These are phyloP conservation scores for Aquanectria penicillioides DNA, from an alignment of 2,329 filamentous ascomycete species.

Conservation along the genomic window DNA sequence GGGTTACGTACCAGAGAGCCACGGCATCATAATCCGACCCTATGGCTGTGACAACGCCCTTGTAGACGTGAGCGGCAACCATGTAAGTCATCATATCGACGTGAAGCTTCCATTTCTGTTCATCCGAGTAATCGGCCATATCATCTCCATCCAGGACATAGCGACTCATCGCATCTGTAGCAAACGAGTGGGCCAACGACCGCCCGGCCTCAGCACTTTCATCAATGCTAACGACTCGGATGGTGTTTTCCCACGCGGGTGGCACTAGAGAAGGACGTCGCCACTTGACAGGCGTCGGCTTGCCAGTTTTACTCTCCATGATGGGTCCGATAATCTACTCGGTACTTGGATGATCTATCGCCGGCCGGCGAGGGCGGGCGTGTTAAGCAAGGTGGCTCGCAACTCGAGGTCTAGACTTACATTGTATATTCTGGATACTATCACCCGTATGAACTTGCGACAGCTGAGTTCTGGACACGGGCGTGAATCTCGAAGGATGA, in stretches of 20 bases:
- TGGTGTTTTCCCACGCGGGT: conserved; percentile 61
- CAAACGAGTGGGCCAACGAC: conserved; percentile 81
- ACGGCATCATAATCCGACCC: conserved; percentile 82
- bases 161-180: conserved; percentile 75
- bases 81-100: conserved; percentile 81
- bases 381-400: conserved; percentile 36
- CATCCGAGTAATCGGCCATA: conserved; percentile 68
- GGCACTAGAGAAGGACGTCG: conserved; percentile 60
- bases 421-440: conserved; percentile 65
- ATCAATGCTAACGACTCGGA: conserved; percentile 71
- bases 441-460: conserved; percentile 66
- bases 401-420: conserved; percentile 41
- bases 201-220: conserved; percentile 78
- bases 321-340: conserved; percentile 43
- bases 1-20: conserved; percentile 74
- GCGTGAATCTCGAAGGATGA: conserved; percentile 67
- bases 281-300: conserved; percentile 44
- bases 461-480: conserved; percentile 64
- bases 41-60: conserved; percentile 78
- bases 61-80: conserved; percentile 78
- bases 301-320: conserved; percentile 54
- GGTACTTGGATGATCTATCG: conserved; percentile 31
- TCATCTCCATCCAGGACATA: conserved; percentile 81
- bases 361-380: conserved; percentile 30
- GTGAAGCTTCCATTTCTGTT: conserved; percentile 80